These are phyloP conservation scores for Lavandula angustifolia DNA, from an alignment of 257 asterid species.

Conservation along the genomic window DNA sequence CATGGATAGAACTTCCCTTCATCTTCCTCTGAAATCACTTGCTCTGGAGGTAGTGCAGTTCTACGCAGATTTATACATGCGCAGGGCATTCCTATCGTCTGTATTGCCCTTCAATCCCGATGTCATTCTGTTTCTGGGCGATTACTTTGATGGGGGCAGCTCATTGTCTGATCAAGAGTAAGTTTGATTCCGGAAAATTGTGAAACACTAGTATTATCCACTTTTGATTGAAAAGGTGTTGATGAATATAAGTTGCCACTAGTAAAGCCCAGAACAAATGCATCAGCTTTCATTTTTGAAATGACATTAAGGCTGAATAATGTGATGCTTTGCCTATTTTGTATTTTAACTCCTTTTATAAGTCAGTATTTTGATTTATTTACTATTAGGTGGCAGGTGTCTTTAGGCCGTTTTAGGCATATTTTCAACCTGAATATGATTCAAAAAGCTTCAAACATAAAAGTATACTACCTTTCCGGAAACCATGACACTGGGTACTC, in stretches of 20 bases:
- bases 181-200: conserved; percentile 31
- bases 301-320: conserved; percentile 12
- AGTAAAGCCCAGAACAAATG: background rate
- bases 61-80: conserved; percentile 91
- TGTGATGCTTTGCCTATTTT: conserved; percentile 3
- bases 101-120: conserved; percentile 83
- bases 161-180: conserved; percentile 78
- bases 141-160: conserved; percentile 85
- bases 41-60: conserved; percentile 79
- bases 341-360: conserved; percentile 4
- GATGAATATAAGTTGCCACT: background rate
- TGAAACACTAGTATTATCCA: background rate
- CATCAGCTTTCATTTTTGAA: conserved; percentile 1
- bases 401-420: conserved; percentile 85
- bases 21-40: conserved; percentile 75
- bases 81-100: conserved; percentile 86
- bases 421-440: conserved; percentile 72
- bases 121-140: conserved; percentile 83
- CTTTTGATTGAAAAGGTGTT: conserved; percentile 6
- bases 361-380: conserved; percentile 30
- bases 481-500: conserved; percentile 91
- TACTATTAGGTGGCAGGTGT: conserved; percentile 77
- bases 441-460: conserved; percentile 49
- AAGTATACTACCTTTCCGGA: conserved; percentile 69
- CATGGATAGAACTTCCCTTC: conserved; percentile 87